These are phyloP conservation scores for Metarhizium guizhouense DNA, from an alignment of 2,329 filamentous ascomycete genomes.

Conservation along the genomic window DNA sequence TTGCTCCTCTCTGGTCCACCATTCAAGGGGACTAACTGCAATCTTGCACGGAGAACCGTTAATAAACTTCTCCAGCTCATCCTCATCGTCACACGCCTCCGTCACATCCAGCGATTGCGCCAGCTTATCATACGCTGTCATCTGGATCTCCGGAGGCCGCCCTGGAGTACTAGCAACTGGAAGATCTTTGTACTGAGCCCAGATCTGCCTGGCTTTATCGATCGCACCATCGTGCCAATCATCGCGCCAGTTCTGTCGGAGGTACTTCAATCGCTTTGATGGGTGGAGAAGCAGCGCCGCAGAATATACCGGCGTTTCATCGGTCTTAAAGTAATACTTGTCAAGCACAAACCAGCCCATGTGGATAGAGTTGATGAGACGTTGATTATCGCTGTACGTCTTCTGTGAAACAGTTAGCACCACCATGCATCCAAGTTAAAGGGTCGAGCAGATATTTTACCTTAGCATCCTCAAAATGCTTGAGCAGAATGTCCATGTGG, in stretches of 20 bases:
- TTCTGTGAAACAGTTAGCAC: not conserved
- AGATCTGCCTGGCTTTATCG: not conserved
- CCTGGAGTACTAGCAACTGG: not conserved
- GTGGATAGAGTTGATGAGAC: not conserved
- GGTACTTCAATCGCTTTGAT: not conserved
- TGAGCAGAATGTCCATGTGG: constrained; percentile 1
- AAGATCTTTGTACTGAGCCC: not conserved
- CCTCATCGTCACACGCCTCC: constrained; percentile 1
- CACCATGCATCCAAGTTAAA: not conserved
- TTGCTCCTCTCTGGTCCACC: constrained; percentile 7
- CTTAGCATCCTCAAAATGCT: constrained; percentile 4
- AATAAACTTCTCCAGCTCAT: constrained; percentile 7
- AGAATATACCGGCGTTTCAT: not conserved
- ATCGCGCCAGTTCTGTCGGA: not conserved
- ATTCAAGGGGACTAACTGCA: constrained; percentile 1
- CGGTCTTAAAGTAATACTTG: not conserved
- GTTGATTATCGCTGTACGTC: not conserved
- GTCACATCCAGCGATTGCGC: not conserved
- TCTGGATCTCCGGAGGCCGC: not conserved
- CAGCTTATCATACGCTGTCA: not conserved
- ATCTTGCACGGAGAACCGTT: constrained; percentile 6
- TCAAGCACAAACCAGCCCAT: not conserved
- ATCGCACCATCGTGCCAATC: constrained; percentile 1
- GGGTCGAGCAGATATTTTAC: not conserved
- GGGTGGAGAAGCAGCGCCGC: not conserved